A percentile compares a stretch with the other conserved stretches of the same genome.
These are phyloP conservation scores for Ceratobasidium sp. DNA, from an alignment of 1,284 basidiomycete species.

Conservation along the genomic window DNA sequence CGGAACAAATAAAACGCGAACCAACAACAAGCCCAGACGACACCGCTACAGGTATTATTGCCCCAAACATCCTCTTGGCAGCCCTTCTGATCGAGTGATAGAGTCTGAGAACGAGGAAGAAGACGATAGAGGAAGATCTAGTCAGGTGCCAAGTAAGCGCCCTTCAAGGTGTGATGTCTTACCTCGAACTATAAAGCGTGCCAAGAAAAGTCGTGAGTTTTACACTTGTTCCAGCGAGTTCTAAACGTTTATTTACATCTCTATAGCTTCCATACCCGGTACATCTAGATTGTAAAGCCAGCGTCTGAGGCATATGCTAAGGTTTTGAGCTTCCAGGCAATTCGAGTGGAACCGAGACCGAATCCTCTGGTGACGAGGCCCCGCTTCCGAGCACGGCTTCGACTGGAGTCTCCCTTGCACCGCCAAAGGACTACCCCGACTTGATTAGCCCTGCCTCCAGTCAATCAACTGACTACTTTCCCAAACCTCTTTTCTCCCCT, in stretches of 20 bases:
- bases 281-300: neutral
- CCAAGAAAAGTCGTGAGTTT: constrained; percentile 13
- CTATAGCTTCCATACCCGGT: constrained; percentile 2
- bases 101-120: constrained; percentile 45
- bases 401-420: constrained; percentile 1
- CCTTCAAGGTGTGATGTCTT: constrained; percentile 14
- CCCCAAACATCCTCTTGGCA: neutral
- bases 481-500: constrained; percentile 14
- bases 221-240: neutral
- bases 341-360: constrained; percentile 40
- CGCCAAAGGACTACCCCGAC: constrained; percentile 53
- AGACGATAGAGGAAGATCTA: neutral
- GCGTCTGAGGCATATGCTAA: neutral
- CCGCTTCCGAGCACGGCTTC: constrained; percentile 30
- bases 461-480: constrained; percentile 54
- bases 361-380: constrained; percentile 46
- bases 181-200: constrained; percentile 11
- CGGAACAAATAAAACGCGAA: neutral
- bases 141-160: constrained; percentile 33
- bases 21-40: constrained; percentile 2
- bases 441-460: constrained; percentile 60
- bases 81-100: constrained; percentile 3
- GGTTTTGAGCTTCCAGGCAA: neutral
- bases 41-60: constrained; percentile 39
- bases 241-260: neutral